Base-by-base conservation (phyloP, 495 filamentous ascomycete species). In the Xylaria scruposa region DNA sequence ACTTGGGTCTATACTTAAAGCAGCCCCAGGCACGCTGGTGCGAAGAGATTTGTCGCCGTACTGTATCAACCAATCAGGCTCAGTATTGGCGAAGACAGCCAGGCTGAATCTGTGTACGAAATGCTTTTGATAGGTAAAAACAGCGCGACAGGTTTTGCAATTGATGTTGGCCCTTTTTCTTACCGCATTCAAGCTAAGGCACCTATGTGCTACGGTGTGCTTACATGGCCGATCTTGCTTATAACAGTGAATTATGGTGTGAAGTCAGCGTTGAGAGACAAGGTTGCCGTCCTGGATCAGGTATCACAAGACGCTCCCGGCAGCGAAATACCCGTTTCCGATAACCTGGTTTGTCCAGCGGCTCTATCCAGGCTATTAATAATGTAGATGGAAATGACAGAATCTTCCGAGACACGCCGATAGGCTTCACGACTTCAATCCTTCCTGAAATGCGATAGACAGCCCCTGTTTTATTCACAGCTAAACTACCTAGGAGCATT, bases 341-440 rank as follows among this genome's bases (percentile, higher is more conserved):
- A 64, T 54, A 44, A 70, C 59, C 68, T 64, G 68, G 68, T 53
- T 70, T 64, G 47, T 15, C 46, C 33, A 68, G 46, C 66, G 51
- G 40, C 38, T 36, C 38, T 59, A 19, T 46, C 66, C 38, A 42
- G 8, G 60, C 38, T 63, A 63, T 44, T 24, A 42, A 42, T 26
- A 24, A 63, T 38, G 58, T 60, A 21, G 58, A 60, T 60, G 19
- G 19, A 62, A 62, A 24, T 62, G 59, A 44, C 3, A 26, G 33
- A 62, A 62, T 26, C 38, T 40, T 10, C 26, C 59, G 24, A 62
- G n/a, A 29, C 29, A 62, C 33, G 13, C 59, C 59, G 36, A 40
- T 42, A 24, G n/a, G 19, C 59, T 24, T 42, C 59, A 44, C 17
- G 10, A 60, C 59, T 26, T 42, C 36, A n/a, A 38, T 33, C 58